Evolutionary conservation across 1,284 basidiomycete species (phyloP), one percentile per base, ranked within the genome.

Genomic region (Neolentinus lepideus): DNA sequence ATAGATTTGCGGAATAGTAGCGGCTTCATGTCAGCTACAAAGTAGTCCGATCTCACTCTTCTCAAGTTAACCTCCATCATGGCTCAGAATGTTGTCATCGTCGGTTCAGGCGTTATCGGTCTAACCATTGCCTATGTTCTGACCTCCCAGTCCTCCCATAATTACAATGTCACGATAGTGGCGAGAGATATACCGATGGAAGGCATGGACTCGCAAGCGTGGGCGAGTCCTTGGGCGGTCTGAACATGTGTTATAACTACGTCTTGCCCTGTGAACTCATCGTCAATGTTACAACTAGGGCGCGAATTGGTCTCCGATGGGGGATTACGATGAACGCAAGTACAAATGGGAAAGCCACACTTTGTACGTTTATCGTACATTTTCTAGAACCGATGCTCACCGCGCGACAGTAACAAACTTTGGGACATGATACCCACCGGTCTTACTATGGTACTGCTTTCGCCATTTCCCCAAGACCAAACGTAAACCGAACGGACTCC

Each of bases 191-290:
- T 87, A 59, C 85, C 87, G 0, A 16, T 12, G 12, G 74, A 79
- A 52, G 85, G 89, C 66, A 63, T 76, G 24, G 68, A 75, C 54
- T 81, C 79, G 1, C 79, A 80, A 52, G 77, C 71, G 0, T 89
- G 86, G 67, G 80, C 87, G 0, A 80, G 76, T 57, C 87, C 88
- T 0, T 90, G 88, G 80, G 86, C 87, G 36, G 84, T 83, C 57
- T 61, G 80, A 71, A 11, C 10, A 33, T 21, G 16, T n/a, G 22
- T 4, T 26, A 11, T 14, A 12, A 35, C 22, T 6, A 21, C 16
- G 24, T 21, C n/a, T 43, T 35, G 16, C 14, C 35, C 26, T 46
- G 14, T 54, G 54, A 35, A 53, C 53, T 33, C 25, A 12, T 16
- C 51, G 19, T 35, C 19, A 47, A 16, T n/a, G 27, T 56, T 31